These are phyloP conservation scores for Paxillus involutus DNA, from an alignment of 768 basidiomycete species.

Conservation along the genomic window DNA sequence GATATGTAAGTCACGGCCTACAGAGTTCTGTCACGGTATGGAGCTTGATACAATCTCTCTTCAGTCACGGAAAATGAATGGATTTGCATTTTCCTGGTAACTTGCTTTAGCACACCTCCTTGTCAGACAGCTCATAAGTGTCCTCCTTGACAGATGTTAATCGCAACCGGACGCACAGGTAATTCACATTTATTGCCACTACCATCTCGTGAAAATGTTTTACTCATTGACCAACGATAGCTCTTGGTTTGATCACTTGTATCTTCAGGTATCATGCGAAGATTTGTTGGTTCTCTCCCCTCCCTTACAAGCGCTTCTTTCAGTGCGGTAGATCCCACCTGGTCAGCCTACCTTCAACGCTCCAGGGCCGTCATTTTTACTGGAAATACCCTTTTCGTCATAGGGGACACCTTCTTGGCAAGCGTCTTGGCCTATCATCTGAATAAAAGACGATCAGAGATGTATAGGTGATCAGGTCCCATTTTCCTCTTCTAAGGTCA, in stretches of 20 bases:
- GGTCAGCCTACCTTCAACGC: neutral
- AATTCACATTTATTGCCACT: neutral
- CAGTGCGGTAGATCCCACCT: constrained; percentile 1
- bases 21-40: neutral
- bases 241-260: constrained; percentile 1
- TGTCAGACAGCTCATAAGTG: neutral
- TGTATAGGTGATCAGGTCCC: neutral
- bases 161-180: no score
- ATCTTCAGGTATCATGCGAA: neutral
- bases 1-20: neutral
- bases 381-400: constrained; percentile 5
- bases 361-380: neutral
- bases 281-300: no score
- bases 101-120: neutral
- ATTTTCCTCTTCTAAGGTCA: neutral
- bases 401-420: constrained; percentile 7
- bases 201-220: neutral
- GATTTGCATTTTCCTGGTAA: constrained; percentile 7
- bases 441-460: neutral
- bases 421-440: constrained; percentile 3
- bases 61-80: neutral
- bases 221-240: neutral
- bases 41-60: neutral
- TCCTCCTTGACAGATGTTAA: no score
- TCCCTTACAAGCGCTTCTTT: neutral